A percentile compares a stretch with the other conserved stretches of the same genome.
Evolutionary conservation across 768 basidiomycete species (phyloP).

Genomic region (Austroboletus festivus): DNA sequence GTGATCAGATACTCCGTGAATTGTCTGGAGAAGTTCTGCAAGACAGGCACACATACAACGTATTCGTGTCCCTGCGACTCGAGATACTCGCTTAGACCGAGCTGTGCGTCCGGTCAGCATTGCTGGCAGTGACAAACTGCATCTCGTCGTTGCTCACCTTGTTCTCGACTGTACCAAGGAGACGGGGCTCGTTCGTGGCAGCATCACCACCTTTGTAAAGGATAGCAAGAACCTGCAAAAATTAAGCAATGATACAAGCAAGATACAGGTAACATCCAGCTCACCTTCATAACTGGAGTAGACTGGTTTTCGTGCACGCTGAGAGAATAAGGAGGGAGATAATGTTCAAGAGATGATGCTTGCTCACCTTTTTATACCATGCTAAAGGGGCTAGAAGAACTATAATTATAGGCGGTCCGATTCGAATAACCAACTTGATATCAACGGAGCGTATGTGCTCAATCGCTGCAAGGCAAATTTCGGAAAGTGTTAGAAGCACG

Average conservation of each 20-base stretch:
- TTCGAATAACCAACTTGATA: background rate
- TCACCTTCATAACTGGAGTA: constrained; percentile 42
- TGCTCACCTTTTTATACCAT: constrained; percentile 21
- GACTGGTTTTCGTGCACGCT: background rate
- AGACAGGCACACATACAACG: constrained; percentile 44
- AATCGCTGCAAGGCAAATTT: background rate
- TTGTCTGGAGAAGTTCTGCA: background rate
- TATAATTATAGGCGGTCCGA: background rate
- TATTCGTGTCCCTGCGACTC: constrained; percentile 70
- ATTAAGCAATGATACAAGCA: background rate
- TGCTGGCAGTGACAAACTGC: background rate
- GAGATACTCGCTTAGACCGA: constrained; percentile 71
- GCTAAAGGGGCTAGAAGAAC: background rate
- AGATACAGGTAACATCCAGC: background rate
- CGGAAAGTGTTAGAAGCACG: constrained; percentile 7
- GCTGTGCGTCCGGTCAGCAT: constrained; percentile 37
- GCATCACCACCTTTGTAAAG: constrained; percentile 68
- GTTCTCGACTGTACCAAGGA: constrained; percentile 83
- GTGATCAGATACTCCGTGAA: constrained; percentile 9
- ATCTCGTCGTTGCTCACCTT: constrained; percentile 39
- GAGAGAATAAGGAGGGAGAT: constrained; percentile 8
- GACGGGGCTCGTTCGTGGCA: constrained; percentile 66
- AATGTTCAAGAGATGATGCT: background rate
- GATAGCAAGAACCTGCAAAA: constrained; percentile 62
- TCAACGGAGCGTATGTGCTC: no score